Base-by-base conservation (phyloP, 768 basidiomycete species). In the Dacryopinax primogenitus region DNA sequence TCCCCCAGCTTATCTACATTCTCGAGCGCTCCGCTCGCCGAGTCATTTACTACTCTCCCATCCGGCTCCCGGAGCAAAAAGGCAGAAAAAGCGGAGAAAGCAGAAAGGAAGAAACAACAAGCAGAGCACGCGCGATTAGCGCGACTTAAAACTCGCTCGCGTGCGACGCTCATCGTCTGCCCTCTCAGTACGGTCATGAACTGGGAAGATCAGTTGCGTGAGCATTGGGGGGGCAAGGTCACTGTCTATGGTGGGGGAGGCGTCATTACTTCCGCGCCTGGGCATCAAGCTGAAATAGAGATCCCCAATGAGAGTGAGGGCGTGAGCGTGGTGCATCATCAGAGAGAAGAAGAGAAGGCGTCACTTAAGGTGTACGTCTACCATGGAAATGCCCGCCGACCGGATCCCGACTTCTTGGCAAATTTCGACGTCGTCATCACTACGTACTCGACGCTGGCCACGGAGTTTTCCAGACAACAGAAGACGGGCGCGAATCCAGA, bases 151-250 rank as follows among this genome's bases (percentile, higher is more conserved):
- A 78, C 81, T 35, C 87, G 85, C 69, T 90, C 88, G 70, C 84
- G 92, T 34, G 96, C 88, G 21, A 97, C 96, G 4, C 77, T 99
- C n/a, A 91, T 99, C 70, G 83, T 99, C 32, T 98, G 96, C 71
- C 96, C 96, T 6, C 80, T 99, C 36, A 93, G 92, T 12, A 99
- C 96, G 3, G 92, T 99, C 1, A 85, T 90, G 61, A 98, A 98
- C 72, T 99, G 96, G 96, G 96, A 99, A 77, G 92, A 95, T 65
- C 96, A 99, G 75, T 92, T 99, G 72, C 84, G 88, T 66, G 96
- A 99, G 73, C 96, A 99, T 74, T 97, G 93, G 93, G 83, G 83
- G 68, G 93, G 93, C 7, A 83, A 86, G 64, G 92, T 96, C 1
- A 79, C 80, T 26, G 87, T 96, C 41, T 80, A 87, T 64, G 92